Conservation (phyloP, 2,329 filamentous ascomycete genomes). For the Helotiales sp. region DNA sequence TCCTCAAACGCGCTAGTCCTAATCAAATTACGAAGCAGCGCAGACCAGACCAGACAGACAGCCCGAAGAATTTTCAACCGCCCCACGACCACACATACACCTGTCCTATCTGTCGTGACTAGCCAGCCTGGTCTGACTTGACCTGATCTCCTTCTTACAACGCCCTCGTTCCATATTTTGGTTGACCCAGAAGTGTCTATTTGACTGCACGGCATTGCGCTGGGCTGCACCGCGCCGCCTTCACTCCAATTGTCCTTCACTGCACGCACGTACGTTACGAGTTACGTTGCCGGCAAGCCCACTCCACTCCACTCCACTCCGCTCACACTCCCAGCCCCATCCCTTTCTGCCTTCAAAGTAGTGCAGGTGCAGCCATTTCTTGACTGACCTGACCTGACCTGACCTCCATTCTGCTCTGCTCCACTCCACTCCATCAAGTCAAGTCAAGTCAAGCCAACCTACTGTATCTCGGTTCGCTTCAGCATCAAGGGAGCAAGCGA, state of each 20-base stretch:
- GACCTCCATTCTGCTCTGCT: background rate
- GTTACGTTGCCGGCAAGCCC: background rate
- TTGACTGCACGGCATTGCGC: background rate
- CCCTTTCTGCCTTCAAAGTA: background rate
- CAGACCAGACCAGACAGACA: background rate
- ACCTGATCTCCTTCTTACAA: no score
- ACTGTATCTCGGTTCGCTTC: slow-evolving; percentile 11
- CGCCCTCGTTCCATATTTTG: background rate
- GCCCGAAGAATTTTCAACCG: background rate
- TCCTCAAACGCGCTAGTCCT: background rate
- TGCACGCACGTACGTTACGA: background rate
- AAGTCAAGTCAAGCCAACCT: background rate
- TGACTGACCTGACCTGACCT: slow-evolving; percentile 4
- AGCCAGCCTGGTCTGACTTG: no score
- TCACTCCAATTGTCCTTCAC: no score
- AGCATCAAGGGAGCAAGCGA: slow-evolving; percentile 12
- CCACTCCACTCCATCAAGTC: background rate
- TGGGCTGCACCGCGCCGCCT: no score
- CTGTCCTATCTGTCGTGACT: no score
- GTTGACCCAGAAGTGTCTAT: background rate
- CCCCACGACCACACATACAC: no score
- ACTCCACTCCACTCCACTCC: background rate
- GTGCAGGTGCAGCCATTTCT: background rate
- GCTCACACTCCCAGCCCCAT: background rate
- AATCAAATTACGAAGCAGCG: background rate